Base-by-base conservation (phyloP, 2,329 filamentous ascomycete species). In the Sarocladium strictum region DNA sequence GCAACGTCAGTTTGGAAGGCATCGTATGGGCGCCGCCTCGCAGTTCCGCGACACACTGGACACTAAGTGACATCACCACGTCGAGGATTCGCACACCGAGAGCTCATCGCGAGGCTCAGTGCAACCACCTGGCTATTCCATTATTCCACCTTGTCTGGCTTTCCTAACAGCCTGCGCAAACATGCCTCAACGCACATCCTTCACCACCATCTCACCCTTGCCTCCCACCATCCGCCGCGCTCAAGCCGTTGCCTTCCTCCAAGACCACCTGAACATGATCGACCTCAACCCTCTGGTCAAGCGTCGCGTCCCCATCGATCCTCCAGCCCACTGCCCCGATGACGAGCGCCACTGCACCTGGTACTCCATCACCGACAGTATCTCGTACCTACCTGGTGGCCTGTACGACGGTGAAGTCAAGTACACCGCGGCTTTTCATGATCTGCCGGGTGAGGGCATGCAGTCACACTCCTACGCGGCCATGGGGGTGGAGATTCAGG, bases 391-490 rank as follows among this genome's bases (percentile, higher is more conserved):
- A 1, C 89, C 89, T 0, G 86, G 86, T 19, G 81, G 80, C 11
- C 62, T 85, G 3, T 76, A 80, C 41, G 79, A 79, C 15, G 82
- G 86, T 56, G 84, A 87, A 63, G 79, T 95, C 56, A 83, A 78
- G 27, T 96, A 95, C 74, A 89, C 86, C 40, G 88, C 83, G 54
- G 90, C 87, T 62, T 95, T 96, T 67, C 81, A 90, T 69, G 82
- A 95, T 64, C 75, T 90, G 19, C 74, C 83, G 3, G 50, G 50
- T 15, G 74, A 80, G 55, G 90, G 90, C 4, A 69, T 96, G 26
- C 85, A 91, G 71, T 95, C 90, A 14, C 90, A 95, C 66, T 85
- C 86, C 62, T 93, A 90, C 64, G 90, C 90, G 3, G 90, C 91
- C 1, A 80, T 90, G 64, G 89, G 89, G 11, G 78, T 95, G 53